Evolutionary conservation across 2,329 filamentous ascomycete genomes (phyloP).

Genomic region (Microcyclospora tardicrescens): DNA sequence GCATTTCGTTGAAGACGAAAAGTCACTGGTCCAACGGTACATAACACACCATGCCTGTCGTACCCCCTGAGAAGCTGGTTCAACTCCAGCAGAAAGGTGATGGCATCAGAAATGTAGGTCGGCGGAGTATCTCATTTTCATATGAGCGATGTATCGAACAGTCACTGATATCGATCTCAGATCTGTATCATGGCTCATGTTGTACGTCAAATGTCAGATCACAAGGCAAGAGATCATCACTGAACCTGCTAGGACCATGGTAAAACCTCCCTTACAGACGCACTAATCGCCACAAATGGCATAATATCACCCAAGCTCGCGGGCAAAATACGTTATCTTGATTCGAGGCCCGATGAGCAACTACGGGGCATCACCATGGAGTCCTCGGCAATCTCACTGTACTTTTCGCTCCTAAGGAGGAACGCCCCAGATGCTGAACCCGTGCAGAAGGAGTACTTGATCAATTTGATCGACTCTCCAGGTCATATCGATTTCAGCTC

Average conservation of each 20-base stretch:
- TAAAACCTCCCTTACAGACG: conserved; percentile 93
- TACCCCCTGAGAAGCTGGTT: conserved; percentile 80
- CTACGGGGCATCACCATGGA: conserved; percentile 98
- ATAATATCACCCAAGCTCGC: conserved; percentile 97
- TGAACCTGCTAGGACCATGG: conserved; percentile 60
- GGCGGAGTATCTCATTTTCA: neutral
- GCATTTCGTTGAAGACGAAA: too few species aligned
- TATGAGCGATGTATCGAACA: too few species aligned
- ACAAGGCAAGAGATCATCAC: neutral
- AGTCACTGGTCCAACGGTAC: too few species aligned
- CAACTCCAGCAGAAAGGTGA: conserved; percentile 76
- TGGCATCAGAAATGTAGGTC: conserved; percentile 78
- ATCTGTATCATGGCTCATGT: conserved; percentile 95
- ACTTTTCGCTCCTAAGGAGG: conserved; percentile 80
- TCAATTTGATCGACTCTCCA: conserved; percentile 95
- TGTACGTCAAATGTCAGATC: conserved; percentile 32
- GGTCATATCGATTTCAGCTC: conserved; percentile 98
- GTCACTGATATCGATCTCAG: conserved; percentile 9
- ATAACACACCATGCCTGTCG: conserved; percentile 75
- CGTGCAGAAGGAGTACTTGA: conserved; percentile 74
- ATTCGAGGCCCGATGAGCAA: conserved; percentile 93
- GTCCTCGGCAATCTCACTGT: conserved; percentile 91
- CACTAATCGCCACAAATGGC: conserved; percentile 93
- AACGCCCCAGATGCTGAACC: conserved; percentile 39
- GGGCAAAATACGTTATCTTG: conserved; percentile 94